phyloP scores from a whole-genome alignment of 169 alveolate species.

The Babesia sp. region DNA sequence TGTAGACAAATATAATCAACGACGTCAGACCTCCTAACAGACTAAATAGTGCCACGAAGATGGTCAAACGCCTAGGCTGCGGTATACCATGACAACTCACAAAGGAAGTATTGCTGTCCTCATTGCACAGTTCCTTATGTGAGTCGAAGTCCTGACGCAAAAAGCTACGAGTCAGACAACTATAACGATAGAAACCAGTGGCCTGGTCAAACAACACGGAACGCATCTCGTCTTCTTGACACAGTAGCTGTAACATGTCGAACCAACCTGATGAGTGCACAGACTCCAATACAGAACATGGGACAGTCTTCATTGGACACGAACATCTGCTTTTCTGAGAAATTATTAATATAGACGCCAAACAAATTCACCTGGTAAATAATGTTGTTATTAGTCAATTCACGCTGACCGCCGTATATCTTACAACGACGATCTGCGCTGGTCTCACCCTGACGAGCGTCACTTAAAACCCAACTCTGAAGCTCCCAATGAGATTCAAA shows the following conservation, averaged over 20 bases:
- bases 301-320: conserved; percentile 34
- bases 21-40: conserved; percentile 24
- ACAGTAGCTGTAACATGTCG: conserved; percentile 29
- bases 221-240: conserved; percentile 52
- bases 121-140: conserved; percentile 55
- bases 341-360: not conserved
- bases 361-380: conserved; percentile 42
- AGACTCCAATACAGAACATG: conserved; percentile 57
- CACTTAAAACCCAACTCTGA: conserved; percentile 27
- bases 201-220: conserved; percentile 47
- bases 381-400: conserved; percentile 42
- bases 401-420: conserved; percentile 54
- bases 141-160: conserved; percentile 67
- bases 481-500: conserved; percentile 7
- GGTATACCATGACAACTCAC: conserved; percentile 53
- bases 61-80: not conserved
- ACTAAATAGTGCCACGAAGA: not conserved
- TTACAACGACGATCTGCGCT: conserved; percentile 7
- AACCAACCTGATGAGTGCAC: conserved; percentile 42
- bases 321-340: conserved; percentile 53
- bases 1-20: conserved; percentile 7
- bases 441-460: conserved; percentile 6
- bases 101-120: conserved; percentile 48
- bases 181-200: conserved; percentile 40
- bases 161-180: conserved; percentile 48